phyloP scores from a whole-genome alignment of 2,329 filamentous ascomycete genomes.

The Alternaria tenuissima region DNA sequence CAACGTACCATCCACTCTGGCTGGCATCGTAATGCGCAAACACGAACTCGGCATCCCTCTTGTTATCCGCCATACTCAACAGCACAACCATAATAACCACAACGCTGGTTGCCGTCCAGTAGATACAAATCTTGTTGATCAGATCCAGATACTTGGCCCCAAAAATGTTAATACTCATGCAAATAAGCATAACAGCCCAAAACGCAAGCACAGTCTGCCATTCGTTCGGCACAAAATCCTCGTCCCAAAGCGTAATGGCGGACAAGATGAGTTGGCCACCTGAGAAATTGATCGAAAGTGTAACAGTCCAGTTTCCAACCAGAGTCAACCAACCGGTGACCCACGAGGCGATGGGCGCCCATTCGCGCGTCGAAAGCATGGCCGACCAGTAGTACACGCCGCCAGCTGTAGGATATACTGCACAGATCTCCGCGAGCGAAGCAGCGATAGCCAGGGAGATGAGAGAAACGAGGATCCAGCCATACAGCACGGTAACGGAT shows the following conservation, averaged over 20 bases:
- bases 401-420: constrained; percentile 76
- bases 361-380: constrained; percentile 71
- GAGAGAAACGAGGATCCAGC: constrained; percentile 71
- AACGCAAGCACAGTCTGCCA: constrained; percentile 77
- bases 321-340: constrained; percentile 76
- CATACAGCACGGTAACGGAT: constrained; percentile 73
- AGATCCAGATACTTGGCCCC: constrained; percentile 68
- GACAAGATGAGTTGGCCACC: constrained; percentile 70
- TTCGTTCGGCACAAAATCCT: constrained; percentile 70
- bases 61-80: constrained; percentile 67
- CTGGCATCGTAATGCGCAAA: constrained; percentile 74
- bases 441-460: constrained; percentile 74
- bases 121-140: constrained; percentile 77
- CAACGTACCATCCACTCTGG: constrained; percentile 65
- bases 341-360: constrained; percentile 72
- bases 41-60: constrained; percentile 68
- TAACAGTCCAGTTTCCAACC: constrained; percentile 77
- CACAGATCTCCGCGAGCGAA: constrained; percentile 78
- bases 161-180: constrained; percentile 71
- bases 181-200: constrained; percentile 74
- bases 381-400: constrained; percentile 77
- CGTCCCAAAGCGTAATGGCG: constrained; percentile 74
- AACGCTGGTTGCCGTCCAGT: constrained; percentile 72
- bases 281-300: constrained; percentile 71
- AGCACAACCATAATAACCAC: constrained; percentile 73